Evolutionary conservation across 1,284 basidiomycete genomes (phyloP), one percentile per base, ranked within the genome.

Genomic region (Mycosarcoma mackinlayi): DNA sequence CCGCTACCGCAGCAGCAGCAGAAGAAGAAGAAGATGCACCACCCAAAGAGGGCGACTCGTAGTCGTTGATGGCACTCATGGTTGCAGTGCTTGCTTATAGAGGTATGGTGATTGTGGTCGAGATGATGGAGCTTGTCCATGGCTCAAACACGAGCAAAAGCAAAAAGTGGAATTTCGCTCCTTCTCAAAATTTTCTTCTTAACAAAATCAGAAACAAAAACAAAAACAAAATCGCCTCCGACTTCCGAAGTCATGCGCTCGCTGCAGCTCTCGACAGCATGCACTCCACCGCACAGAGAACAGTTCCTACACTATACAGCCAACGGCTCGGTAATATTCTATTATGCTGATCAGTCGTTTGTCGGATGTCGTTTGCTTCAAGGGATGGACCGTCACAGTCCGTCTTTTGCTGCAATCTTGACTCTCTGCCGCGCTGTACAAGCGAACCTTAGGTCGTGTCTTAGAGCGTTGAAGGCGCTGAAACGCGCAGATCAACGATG

Each of bases 61-160:
- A 64, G 45, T 64, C 61, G 19, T 46, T 64, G 42, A 64, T 57
- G 19, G 50, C 37, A 21, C 46, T 47, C 62, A 65, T 58, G 18
- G 9, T 27, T 16, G 39, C n/a, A 13, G 48, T 33, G 13, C 7
- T 9, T 33, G 11, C 21, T n/a, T n/a, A n/a, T n/a, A n/a, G n/a
- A 25, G 25, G 34, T 25, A 4, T n/a, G 23, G 31, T 23, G 23
- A 21, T 7, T 31, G 27, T 21, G 37, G 34, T 23, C 21, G 25
- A 50, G 35, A 16, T 53, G 56, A 40, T 50, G 55, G 42, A 24
- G n/a, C n/a, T 39, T 30, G 25, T 31, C 9, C 14, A 23, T 18
- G n/a, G n/a, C n/a, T n/a, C n/a, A 14, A 19, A 19, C 28, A 44
- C 5, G 14, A 18, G 16, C 18, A 23, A 27, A 24, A 14, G 21